Conservation (phyloP, 768 basidiomycete species). For the Mycena leptocephala region DNA sequence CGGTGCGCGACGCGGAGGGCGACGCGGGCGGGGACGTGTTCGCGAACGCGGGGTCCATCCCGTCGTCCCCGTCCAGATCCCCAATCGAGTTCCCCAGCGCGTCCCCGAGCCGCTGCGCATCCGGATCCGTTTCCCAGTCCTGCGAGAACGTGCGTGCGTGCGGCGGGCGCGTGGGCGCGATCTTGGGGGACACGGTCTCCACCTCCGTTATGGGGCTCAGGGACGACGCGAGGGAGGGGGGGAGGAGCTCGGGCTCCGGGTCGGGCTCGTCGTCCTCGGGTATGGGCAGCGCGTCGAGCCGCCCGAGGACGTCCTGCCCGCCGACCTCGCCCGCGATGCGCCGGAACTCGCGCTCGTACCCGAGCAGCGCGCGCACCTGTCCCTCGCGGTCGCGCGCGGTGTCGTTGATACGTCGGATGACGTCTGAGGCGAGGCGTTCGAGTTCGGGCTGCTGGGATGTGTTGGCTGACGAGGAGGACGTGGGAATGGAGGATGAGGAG, state of each 20-base stretch:
- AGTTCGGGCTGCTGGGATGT: slow-evolving; percentile 57
- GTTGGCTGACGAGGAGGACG: neutral
- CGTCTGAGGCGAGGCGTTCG: slow-evolving; percentile 81
- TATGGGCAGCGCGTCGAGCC: slow-evolving; percentile 73
- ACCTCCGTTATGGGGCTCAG: too few relatives aligned
- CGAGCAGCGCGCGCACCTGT: slow-evolving; percentile 85
- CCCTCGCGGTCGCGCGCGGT: slow-evolving; percentile 83
- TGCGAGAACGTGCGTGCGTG: slow-evolving; percentile 50
- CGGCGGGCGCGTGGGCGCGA: slow-evolving; percentile 24
- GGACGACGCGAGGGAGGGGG: neutral
- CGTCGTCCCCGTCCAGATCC: slow-evolving; percentile 6
- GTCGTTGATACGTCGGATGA: slow-evolving; percentile 86
- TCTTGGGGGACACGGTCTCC: too few relatives aligned
- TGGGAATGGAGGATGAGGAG: slow-evolving; percentile 36
- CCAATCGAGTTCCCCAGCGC: too few relatives aligned
- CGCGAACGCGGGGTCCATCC: slow-evolving; percentile 29
- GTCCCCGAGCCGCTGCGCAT: slow-evolving; percentile 63
- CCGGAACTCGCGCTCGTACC: slow-evolving; percentile 85
- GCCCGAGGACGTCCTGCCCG: slow-evolving; percentile 80
- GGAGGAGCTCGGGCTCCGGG: slow-evolving; percentile 33
- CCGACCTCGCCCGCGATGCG: slow-evolving; percentile 85
- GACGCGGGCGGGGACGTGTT: slow-evolving; percentile 53
- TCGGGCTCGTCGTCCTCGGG: slow-evolving; percentile 48
- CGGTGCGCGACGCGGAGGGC: slow-evolving; percentile 70
- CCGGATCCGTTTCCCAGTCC: slow-evolving; percentile 78